Base-by-base conservation (phyloP, 2,329 filamentous ascomycete genomes). In the Neofusicoccum parvum region DNA sequence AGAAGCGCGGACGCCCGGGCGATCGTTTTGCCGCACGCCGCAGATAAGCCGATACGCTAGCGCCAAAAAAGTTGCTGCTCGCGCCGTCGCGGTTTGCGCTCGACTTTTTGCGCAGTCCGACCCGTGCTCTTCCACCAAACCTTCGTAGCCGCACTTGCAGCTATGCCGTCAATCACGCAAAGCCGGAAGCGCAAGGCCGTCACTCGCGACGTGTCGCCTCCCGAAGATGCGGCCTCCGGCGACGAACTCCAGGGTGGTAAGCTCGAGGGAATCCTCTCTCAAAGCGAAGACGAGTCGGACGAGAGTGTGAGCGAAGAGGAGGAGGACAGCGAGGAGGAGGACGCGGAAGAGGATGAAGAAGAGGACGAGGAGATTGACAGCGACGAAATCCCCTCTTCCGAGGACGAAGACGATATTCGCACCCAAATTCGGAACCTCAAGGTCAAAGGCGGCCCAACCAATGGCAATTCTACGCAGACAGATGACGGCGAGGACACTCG, bases 131-230 rank as follows among this genome's bases (percentile, higher is more conserved):
- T 9, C 23, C 17, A 11, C 20, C 14, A 48, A 9, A 39, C 32
- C 17, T 41, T 36, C 23, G 17, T 46, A 37, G 37, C 27, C 27
- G 17, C 39, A 50, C n/a, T 15, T 6, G 54, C 45, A 32, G 45
- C 48, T n/a, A 65, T 65, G 64, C 46, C 64, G 14, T 49, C 64
- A 9, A 39, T 53, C 34, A 54, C 46, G 17, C 62, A 74, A 66
- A 70, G 70, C 70, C 76, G 80, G 70, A 82, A 82, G 74, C 75
- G 80, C 41, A 82, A 82, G 71, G 79, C 75, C 7, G 76, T 77
- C 34, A 71, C 72, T n/a, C 73, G 76, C 71, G 73, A 76, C 70
- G 65, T 74, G 71, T 68, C 74, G 62, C 67, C 72, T 59, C 3
- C 41, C 1, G 75, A 76, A 15, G 76, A 76, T 39, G 64, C 41